Evolutionary conservation across 2,329 filamentous ascomycete species (phyloP).

Genomic region (Colletotrichum kahawae): DNA sequence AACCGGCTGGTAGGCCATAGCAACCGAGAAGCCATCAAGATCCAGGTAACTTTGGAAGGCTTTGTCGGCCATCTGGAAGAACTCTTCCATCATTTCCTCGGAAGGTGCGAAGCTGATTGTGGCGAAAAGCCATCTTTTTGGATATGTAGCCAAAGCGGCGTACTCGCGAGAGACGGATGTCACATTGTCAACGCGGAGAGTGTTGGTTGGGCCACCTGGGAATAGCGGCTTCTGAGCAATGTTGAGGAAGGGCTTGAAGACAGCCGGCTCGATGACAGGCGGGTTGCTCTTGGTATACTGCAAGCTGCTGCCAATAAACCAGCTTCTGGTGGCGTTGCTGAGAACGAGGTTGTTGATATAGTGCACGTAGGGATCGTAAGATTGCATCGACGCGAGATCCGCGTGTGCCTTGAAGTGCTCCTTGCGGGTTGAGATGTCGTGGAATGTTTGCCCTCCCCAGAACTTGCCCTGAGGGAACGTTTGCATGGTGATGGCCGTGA

Average conservation of each 20-base stretch:
- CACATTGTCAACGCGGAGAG: background rate
- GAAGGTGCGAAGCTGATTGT: conserved; percentile 3
- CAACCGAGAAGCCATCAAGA: background rate
- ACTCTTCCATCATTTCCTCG: background rate
- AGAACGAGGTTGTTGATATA: conserved; percentile 9
- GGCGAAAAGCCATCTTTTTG: background rate
- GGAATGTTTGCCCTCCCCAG: conserved; percentile 1
- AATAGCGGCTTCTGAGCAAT: background rate
- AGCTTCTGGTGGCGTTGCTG: background rate
- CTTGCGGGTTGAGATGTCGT: background rate
- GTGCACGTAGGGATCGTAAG: background rate
- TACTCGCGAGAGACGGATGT: conserved; percentile 3
- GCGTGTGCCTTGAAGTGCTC: conserved; percentile 1
- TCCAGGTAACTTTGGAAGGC: background rate
- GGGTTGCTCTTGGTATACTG: conserved; percentile 4
- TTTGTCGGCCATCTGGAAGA: background rate
- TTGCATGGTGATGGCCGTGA: conserved; percentile 23
- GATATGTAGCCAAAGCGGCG: background rate
- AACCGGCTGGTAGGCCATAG: conserved; percentile 1
- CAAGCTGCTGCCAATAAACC: conserved; percentile 3
- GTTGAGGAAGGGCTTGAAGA: background rate
- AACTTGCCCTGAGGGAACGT: background rate
- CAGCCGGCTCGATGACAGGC: background rate
- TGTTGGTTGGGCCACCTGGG: background rate
- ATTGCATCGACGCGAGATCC: background rate